Evolutionary conservation across 2,329 filamentous ascomycete species (phyloP), one percentile per base, ranked within the genome.

Genomic region (Colletotrichum horii): DNA sequence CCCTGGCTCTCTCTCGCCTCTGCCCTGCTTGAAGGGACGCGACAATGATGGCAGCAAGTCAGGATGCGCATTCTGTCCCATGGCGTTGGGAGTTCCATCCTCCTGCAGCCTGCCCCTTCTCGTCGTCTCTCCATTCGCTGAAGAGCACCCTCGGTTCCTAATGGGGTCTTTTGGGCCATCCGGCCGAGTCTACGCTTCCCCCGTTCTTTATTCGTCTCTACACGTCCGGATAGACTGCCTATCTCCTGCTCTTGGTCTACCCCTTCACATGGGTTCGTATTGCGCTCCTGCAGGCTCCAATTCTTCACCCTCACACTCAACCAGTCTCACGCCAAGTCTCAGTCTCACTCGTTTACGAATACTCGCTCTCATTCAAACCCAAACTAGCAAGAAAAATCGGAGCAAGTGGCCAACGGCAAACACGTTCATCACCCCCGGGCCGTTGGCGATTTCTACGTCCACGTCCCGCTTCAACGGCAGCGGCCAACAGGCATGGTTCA

Each of bases 111-210:
- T 30, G 72, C 4, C 72, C 52, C 55, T 62, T 43, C 52, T 55
- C 30, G n/a, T 32, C n/a, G 28, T 11, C 62, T 43, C 22, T 32
- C 22, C 28, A 68, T 58, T 64, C 56, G 73, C 70, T 72, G 56
- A 73, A 66, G 67, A 56, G 69, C 70, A 68, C 70, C 7, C 64
- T 75, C 64, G 34, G 56, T 55, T 73, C 64, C 70, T 19, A 24
- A 26, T 69, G 65, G 70, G 43, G 34, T 43, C 64, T 68, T 75
- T 69, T 75, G 43, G 56, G 70, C 64, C 34, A 48, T 38, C 70
- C 73, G 70, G 58, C 73, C 65, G 64, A 73, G 61, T 73, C 14
- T 22, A 61, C 58, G 43, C 52, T 30, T 34, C 58, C 36, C 30
- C 55, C 38, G 43, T 56, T 30, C 26, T 61, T 62, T 38, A 9